Evolutionary conservation across 306 rosid species (phyloP), one percentile per base, ranked within the genome.

Genomic region (Purshia tridentata): DNA sequence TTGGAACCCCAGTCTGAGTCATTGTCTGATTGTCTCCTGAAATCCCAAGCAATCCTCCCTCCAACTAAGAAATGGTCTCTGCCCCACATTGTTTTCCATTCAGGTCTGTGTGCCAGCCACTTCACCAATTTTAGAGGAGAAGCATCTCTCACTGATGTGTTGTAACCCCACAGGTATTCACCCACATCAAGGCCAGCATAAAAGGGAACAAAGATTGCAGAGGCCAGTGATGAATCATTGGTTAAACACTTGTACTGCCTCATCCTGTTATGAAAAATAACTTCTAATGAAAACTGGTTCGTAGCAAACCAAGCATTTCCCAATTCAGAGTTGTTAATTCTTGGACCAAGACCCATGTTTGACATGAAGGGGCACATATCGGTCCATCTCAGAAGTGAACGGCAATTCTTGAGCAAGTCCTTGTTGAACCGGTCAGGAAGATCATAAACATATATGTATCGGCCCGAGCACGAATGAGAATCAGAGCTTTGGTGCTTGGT

Each of bases 181-280:
- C 86, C 81, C 9, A 72, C 72, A 62, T 85, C 89, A 67, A 85
- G 81, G 65, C 92, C 89, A 50, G 82, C 57, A 79, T 88, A 88
- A 53, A 74, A 85, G 2, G 92, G 88, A 13, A 82, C 85, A 79
- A 47, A 82, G 29, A 81, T 35, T n/a, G 92, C 90, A 8, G 90
- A 84, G 42, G 92, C 90, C 72, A 69, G 23, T 10, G 90, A 75
- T 1, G 89, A 85, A 46, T 90, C 77, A 42, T 84, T 84, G 61
- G 92, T 90, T 71, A 87, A 72, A 78, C 96, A 90, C 74, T 57
- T 71, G 77, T 87, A 87, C 7, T 75, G 53, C 83, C 80, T 87
- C 89, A 87, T 87, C 41, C 52, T 80, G 84, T 81, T 80, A 52
- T 87, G 92, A 47, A 90, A 90, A 40, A 90, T 84, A 22, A 84